Base-by-base conservation (phyloP, 2,329 filamentous ascomycete species). In the Phaeophleospora eucalypticola region DNA sequence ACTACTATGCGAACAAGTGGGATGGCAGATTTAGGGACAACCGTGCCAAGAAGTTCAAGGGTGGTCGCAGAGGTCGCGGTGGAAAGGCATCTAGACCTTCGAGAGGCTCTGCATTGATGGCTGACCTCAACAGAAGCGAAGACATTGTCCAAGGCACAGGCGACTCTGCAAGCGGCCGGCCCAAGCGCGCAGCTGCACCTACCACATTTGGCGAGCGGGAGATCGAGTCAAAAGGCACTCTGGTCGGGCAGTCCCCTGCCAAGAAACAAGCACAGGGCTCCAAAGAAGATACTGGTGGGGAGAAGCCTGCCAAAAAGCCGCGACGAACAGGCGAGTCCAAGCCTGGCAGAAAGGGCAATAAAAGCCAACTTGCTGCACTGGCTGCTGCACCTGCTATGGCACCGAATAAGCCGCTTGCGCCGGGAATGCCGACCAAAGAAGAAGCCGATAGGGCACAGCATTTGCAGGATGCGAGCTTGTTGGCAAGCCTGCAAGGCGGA, bases 1-100 rank as follows among this genome's bases (percentile, higher is more conserved):
- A 90, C 66, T 93, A 93, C 68, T 93, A 93, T 66, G 76, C 87
- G 52, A 87, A 84, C 63, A 93, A 82, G 69, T 85, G 84, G 69
- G 77, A 82, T 38, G 78, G 82, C 35, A 83, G 87, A 52, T 82
- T 90, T 51, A 89, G 90, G 64, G 84, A 87, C 61, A 87, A 86
- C 67, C 74, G 85, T 21, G 83, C 80, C 66, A 81, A 62, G 47
- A 67, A 63, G 55, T 56, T 65, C 41, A 60, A 69, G 58, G 45
- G 62, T 52, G 48, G 64, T 45, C 53, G 58, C 10, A 49, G 61
- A 43, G 60, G 58, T 42, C 51, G 57, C 17, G 52, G 81, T 79
- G 66, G 80, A 76, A 48, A 80, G 75, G 53, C 63, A 49, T 51
- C 59, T 19, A 49, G 65, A 41, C 57, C 65, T 47, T 54, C 66